Base-by-base conservation (phyloP, 2,329 filamentous ascomycete species). In the Septoria petroselini region DNA sequence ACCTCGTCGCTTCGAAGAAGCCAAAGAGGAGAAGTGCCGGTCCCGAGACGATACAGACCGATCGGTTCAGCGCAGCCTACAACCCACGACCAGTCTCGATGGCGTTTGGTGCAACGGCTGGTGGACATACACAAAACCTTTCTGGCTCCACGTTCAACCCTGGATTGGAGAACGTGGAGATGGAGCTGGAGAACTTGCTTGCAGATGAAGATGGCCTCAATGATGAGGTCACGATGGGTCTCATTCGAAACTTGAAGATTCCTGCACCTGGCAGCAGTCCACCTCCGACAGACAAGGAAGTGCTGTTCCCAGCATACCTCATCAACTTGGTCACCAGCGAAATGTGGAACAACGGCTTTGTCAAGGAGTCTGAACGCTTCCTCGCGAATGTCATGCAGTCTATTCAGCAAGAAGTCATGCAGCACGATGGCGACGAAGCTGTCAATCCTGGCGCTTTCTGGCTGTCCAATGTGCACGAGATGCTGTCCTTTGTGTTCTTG, bases 331-430 rank as follows among this genome's bases (percentile, higher is more conserved):
- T 98, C 57, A 98, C 93, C 9, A 97, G 91, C 12, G 93, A 98
- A 75, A 98, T 98, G 93, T 98, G 93, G 93, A 98, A 98, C 76
- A 98, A 98, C 64, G 93, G 93, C 39, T 98, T 96, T 67, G 93
- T 98, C 63, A 98, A 98, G 76, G 93, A 98, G 73, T 97, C 93
- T 3, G 93, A 98, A 73, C 87, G 91, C 48, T 98, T 98, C 81
- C 79, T 98, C 56, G 93, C 93, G 66, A 98, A 97, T 65, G 93
- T 98, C 58, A 98, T 98, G 93, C 93, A 97, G 73, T 95, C 91
- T 6, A 97, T 98, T 65, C 93, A 98, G 70, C 91, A 97, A 70
- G 93, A 98, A 70, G 93, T 98, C 49, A 97, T 98, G 93, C 88
- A 95, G 67, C 90, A 98, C 68, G 91, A 98, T 61, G 91, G 91